phyloP scores from a whole-genome alignment of 2,329 filamentous ascomycete species.

The Stemphylium vesicarium region DNA sequence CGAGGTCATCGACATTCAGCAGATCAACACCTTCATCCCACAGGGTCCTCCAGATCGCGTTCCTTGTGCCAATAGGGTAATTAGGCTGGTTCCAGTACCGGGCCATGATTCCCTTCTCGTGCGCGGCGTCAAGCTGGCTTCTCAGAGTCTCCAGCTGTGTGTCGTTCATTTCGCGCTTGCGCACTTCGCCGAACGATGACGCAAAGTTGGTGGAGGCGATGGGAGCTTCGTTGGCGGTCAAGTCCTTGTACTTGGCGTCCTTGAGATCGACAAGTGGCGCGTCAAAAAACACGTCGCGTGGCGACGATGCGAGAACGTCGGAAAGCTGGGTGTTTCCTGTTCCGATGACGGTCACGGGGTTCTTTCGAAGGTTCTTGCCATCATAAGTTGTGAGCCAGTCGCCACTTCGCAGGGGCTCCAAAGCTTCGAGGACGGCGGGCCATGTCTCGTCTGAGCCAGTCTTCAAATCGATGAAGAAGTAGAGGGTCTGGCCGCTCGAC shows the following conservation, averaged over 20 bases:
- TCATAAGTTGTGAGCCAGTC: constrained; percentile 62
- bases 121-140: constrained; percentile 60
- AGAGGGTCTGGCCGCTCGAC: constrained; percentile 63
- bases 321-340: constrained; percentile 58
- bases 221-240: constrained; percentile 58
- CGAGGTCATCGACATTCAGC: constrained; percentile 69
- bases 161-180: constrained; percentile 47
- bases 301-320: constrained; percentile 51
- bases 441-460: constrained; percentile 63
- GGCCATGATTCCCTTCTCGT: constrained; percentile 63
- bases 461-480: constrained; percentile 70
- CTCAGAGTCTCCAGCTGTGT: constrained; percentile 60
- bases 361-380: constrained; percentile 52
- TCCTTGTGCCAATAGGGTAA: constrained; percentile 61
- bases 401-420: constrained; percentile 62
- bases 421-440: constrained; percentile 61
- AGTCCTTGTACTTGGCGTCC: constrained; percentile 49
- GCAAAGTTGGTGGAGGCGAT: constrained; percentile 62
- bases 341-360: constrained; percentile 67
- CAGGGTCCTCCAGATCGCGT: constrained; percentile 60
- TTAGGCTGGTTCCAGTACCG: constrained; percentile 69
- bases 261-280: constrained; percentile 58
- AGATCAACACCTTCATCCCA: constrained; percentile 65
- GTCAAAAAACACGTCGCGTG: constrained; percentile 65
- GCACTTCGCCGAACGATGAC: constrained; percentile 50